Evolutionary conservation across 129 eudicot genomes (phyloP), one percentile per base, ranked within the genome.

Genomic region (Chrysanthemum seticuspe): DNA sequence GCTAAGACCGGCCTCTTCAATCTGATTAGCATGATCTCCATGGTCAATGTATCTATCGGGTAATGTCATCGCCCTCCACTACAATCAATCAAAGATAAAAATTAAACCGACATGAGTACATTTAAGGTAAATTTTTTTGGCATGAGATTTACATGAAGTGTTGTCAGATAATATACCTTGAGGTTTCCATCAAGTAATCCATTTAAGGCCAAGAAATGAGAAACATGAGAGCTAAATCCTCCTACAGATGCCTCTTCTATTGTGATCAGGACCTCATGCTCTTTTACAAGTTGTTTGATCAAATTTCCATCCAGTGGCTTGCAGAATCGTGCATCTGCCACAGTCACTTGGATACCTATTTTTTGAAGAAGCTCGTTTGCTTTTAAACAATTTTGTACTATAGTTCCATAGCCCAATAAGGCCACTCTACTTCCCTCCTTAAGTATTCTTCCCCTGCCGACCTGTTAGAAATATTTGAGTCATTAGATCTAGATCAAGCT

Each of bases 1-100:
- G 52, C 83, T 79, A 10, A 88, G 86, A 14, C 91, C 91, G 5
- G 91, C 96, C 72, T 85, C 87, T 52, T 81, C 88, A 16, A 88
- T 83, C 65, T 88, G 96, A 53, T 83, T 67, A 4, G 18, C 34
- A 4, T 74, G 87, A 27, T 79, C 75, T 2, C 91, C 96, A 62
- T 88, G 96, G 0, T 88, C 88, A 6, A 88, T 86, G 58, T 88
- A 88, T 65, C 85, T 77, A 57, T 88, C 96, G 0, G 91, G 96
- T 9, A 88, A 83, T 21, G 80, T 79, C 91, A 88, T 83, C n/a
- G 96, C 78, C 70, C 96, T 88, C 90, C 85, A 87, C 96, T 90
- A 69, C 64, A 51, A 73, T 61, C 63, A 75, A 3, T 14, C 15
- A 25, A 44, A 44, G 58, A 66, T 66, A 10, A 52, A 52, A 55